phyloP scores from a whole-genome alignment of 495 filamentous ascomycete species.

The Viridothelium virens region DNA sequence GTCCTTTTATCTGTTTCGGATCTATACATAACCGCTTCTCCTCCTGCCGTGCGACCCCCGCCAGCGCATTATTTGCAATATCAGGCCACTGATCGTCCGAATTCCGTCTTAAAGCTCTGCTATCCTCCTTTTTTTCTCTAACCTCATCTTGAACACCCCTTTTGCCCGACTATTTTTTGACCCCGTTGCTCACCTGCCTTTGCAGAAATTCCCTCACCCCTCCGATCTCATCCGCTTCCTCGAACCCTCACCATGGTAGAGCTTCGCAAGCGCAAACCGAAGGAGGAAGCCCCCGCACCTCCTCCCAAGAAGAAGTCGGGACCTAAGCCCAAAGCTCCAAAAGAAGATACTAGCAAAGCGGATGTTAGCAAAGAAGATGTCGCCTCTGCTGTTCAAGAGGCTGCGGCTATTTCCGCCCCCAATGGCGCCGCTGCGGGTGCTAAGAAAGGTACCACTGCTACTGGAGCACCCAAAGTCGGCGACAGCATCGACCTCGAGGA shows the following conservation, averaged over 20 bases:
- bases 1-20: neutral
- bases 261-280: slow-evolving; percentile 34
- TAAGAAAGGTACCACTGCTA: slow-evolving; percentile 26
- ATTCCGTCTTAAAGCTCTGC: neutral
- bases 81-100: neutral
- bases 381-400: slow-evolving; percentile 25
- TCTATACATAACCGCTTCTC: neutral
- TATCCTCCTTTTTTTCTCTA: neutral
- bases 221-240: slow-evolving; percentile 1
- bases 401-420: slow-evolving; percentile 24
- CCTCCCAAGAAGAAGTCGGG: slow-evolving; percentile 47
- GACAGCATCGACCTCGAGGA: slow-evolving; percentile 55
- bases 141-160: neutral
- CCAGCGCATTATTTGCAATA: slow-evolving; percentile 8
- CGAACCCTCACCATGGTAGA: slow-evolving; percentile 30
- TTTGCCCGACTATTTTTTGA: neutral
- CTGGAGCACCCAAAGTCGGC: slow-evolving; percentile 38
- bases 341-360: slow-evolving; percentile 30
- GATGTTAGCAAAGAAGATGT: slow-evolving; percentile 30
- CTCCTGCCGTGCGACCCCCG: slow-evolving; percentile 5
- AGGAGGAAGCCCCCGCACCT: slow-evolving; percentile 37
- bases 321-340: slow-evolving; percentile 41
- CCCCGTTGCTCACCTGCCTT: neutral
- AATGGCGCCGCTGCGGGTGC: slow-evolving; percentile 27
- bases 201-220: neutral